These are phyloP conservation scores for Rhododendron mucronatum DNA, from an alignment of 148 eudicot species.

Conservation along the genomic window DNA sequence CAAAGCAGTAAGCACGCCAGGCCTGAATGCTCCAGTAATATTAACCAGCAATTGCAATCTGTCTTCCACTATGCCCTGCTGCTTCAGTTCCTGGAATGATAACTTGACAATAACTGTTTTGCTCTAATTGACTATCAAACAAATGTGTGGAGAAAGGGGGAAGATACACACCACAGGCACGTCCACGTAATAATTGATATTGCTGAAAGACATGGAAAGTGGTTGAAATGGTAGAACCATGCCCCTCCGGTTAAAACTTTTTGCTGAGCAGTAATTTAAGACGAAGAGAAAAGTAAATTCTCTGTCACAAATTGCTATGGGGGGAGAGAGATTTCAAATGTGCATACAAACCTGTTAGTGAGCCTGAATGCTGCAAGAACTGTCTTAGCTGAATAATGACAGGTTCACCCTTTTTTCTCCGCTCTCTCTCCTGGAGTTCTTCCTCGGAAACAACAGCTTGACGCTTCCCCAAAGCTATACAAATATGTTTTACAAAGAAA, in stretches of 20 bases:
- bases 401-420: constrained; percentile 53
- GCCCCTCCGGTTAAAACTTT: constrained; percentile 61
- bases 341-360: constrained; percentile 48
- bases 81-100: constrained; percentile 79
- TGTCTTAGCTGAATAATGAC: constrained; percentile 67
- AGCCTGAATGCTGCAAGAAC: constrained; percentile 73
- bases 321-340: constrained; percentile 8
- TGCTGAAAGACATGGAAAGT: constrained; percentile 90
- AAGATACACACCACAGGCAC: constrained; percentile 68
- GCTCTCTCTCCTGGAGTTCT: constrained; percentile 68
- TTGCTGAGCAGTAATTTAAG: constrained; percentile 33
- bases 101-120: constrained; percentile 1
- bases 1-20: constrained; percentile 93
- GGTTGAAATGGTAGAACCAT: constrained; percentile 98
- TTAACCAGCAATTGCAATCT: constrained; percentile 69
- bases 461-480: constrained; percentile 74
- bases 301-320: constrained; percentile 3
- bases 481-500: constrained; percentile 1
- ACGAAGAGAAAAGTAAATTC: constrained; percentile 3
- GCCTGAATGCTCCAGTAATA: constrained; percentile 94
- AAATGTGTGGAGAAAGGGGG: background rate
- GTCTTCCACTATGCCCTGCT: constrained; percentile 77
- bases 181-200: constrained; percentile 90
- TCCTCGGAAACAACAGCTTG: constrained; percentile 81
- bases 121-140: background rate